Evolutionary conservation across 2,329 filamentous ascomycete species (phyloP).

Genomic region (Trematosphaeria pertusa): DNA sequence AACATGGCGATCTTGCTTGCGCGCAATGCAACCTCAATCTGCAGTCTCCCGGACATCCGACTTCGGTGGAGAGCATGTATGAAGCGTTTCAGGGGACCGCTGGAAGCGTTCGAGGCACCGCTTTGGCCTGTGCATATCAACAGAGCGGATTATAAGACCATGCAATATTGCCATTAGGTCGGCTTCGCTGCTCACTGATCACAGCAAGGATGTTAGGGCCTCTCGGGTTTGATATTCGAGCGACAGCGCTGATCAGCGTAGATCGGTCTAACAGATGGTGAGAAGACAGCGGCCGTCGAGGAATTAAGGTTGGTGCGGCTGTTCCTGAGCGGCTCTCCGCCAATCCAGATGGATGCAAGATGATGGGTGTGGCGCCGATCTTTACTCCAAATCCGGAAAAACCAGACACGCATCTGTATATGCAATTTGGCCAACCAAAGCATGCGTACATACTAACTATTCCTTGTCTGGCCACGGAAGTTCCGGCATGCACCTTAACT

Average conservation of each 20-base stretch:
- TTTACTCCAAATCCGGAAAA: constrained; percentile 32
- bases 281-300: constrained; percentile 18
- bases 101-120: background rate
- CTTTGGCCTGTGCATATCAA: background rate
- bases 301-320: constrained; percentile 31
- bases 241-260: constrained; percentile 18
- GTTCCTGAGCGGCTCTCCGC: constrained; percentile 27
- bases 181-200: constrained; percentile 11
- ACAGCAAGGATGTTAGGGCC: constrained; percentile 20
- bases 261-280: constrained; percentile 16
- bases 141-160: background rate
- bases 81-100: background rate
- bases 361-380: constrained; percentile 33
- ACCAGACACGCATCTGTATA: constrained; percentile 29
- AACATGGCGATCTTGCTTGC: constrained; percentile 1
- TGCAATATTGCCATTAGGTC: constrained; percentile 15
- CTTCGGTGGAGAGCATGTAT: constrained; percentile 12
- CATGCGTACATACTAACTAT: constrained; percentile 8
- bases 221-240: constrained; percentile 23
- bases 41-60: constrained; percentile 11
- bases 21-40: constrained; percentile 25
- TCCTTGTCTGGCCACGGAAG: constrained; percentile 17
- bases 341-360: constrained; percentile 20
- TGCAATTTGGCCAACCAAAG: constrained; percentile 20
- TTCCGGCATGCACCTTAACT: constrained; percentile 13